Base-by-base conservation (phyloP, 2,329 filamentous ascomycete genomes). In the Moelleriella libera region DNA sequence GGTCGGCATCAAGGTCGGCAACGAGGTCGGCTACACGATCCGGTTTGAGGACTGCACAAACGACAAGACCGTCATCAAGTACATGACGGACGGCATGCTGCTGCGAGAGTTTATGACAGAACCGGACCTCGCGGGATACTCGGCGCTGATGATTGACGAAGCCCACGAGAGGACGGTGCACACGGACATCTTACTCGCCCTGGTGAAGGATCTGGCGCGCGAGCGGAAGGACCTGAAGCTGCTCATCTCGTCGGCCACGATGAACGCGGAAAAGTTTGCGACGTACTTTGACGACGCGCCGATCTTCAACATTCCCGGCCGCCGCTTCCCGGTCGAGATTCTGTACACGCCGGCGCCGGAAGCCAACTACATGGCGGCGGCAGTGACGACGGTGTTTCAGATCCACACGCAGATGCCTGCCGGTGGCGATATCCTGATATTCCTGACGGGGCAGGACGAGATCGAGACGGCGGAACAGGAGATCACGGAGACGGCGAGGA, bases 71-170 rank as follows among this genome's bases (percentile, higher is more conserved):
- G 72, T 90, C 6, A 68, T 98, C 47, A 94, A 95, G 64, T 97
- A 95, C 65, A 90, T 94, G 85, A 98, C 92, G 0, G 92, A 98
- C 58, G 92, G 92, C 60, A 94, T 97, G 84, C 70, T 97, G 40
- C 70, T 97, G 31, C 76, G 88, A 60, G 88, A 95, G 60, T 85
- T 96, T 53, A 78, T 96, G 68, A 90, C 87, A 0, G 88, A 94
- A 57, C 89, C 90, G 0, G 82, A 90, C 54, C 69, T 97, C 5
- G 76, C 80, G 1, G 80, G 80, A 12, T 97, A 97, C 57, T 85
- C 86, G 5, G 86, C 83, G 10, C 67, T 98, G 52, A 96, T 98
- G 83, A 90, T 98, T 48, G 92, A 98, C 60, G 92, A 98, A 63
- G 92, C 92, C 0, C 92, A 98, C 75, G 92, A 98, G 62, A 76